phyloP scores from a whole-genome alignment of 2,329 filamentous ascomycete genomes.

The Aspergillus ochraceus region DNA sequence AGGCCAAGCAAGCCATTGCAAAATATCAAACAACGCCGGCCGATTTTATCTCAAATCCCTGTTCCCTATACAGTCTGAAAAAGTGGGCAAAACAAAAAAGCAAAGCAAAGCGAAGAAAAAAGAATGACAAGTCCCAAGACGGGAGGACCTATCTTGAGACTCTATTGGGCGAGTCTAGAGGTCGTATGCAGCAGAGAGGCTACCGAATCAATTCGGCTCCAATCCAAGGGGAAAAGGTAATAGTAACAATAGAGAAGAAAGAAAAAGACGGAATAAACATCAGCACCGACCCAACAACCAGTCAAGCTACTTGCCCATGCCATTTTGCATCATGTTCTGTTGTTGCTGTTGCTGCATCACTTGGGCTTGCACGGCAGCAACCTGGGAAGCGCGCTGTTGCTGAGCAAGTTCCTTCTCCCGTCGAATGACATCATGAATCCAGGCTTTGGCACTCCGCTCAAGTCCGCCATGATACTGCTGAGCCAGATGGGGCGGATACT shows the following conservation, averaged over 20 bases:
- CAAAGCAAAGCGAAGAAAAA: conserved; percentile 6
- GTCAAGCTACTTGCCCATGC: conserved; percentile 33
- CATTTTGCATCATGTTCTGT: conserved; percentile 45
- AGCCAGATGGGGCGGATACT: conserved; percentile 40
- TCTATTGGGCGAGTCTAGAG: background rate
- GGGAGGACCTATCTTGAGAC: background rate
- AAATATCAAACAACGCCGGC: conserved; percentile 25
- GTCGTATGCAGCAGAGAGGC: background rate
- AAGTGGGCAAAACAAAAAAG: conserved; percentile 12
- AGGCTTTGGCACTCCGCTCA: conserved; percentile 39
- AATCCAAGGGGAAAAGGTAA: background rate
- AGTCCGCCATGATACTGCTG: conserved; percentile 39
- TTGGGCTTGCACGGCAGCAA: conserved; percentile 34
- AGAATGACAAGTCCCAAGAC: background rate
- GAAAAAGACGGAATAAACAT: conserved; percentile 1
- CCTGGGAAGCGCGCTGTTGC: conserved; percentile 33
- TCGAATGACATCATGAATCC: conserved; percentile 39
- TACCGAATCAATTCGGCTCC: background rate
- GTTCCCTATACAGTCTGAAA: conserved; percentile 26
- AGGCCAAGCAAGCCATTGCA: background rate
- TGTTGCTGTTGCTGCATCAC: conserved; percentile 38
- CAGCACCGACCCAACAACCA: background rate
- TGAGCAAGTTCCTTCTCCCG: conserved; percentile 36
- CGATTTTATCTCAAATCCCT: conserved; percentile 23
- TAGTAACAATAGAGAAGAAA: conserved; percentile 1